phyloP scores from a whole-genome alignment of 2,329 filamentous ascomycete species.

The Phoma sp. region DNA sequence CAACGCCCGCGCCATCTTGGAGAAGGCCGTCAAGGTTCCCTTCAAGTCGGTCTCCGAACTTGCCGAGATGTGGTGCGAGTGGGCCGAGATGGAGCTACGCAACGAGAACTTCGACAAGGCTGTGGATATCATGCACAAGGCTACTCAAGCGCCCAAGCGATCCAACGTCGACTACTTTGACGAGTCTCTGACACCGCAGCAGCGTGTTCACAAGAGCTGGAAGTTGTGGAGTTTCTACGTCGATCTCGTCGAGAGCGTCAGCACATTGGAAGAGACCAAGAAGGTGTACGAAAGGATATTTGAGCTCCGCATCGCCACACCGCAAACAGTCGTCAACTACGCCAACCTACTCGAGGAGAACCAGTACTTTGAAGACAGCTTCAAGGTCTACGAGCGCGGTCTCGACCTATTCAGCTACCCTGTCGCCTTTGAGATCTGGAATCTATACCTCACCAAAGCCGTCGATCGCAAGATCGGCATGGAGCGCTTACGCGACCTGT shows the following conservation, averaged over 20 bases:
- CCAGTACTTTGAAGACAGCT: slow-evolving; percentile 95
- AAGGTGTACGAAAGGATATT: slow-evolving; percentile 98
- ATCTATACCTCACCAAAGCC: slow-evolving; percentile 95
- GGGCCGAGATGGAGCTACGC: slow-evolving; percentile 97
- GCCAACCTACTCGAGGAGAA: slow-evolving; percentile 94
- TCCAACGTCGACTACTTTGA: slow-evolving; percentile 99
- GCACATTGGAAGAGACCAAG: slow-evolving; percentile 87
- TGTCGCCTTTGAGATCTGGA: slow-evolving; percentile 98
- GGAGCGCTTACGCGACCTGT: slow-evolving; percentile 90
- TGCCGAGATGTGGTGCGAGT: slow-evolving; percentile 98
- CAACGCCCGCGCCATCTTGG: slow-evolving; percentile 90
- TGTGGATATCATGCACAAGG: slow-evolving; percentile 95
- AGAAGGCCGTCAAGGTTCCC: slow-evolving; percentile 96
- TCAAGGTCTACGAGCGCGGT: slow-evolving; percentile 95
- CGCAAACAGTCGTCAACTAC: slow-evolving; percentile 98
- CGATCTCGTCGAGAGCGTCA: slow-evolving; percentile 93
- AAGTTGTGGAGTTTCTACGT: slow-evolving; percentile 99
- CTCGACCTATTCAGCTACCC: slow-evolving; percentile 98
- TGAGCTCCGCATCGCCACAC: slow-evolving; percentile 95
- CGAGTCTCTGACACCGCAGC: slow-evolving; percentile 89
- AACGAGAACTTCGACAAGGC: slow-evolving; percentile 96
- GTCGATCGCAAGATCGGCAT: slow-evolving; percentile 96
- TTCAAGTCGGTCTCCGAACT: slow-evolving; percentile 98
- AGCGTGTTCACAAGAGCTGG: slow-evolving; percentile 98
- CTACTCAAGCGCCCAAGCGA: slow-evolving; percentile 93